Evolutionary conservation across 2,329 filamentous ascomycete species (phyloP).

Genomic region (Helotiales sp.): DNA sequence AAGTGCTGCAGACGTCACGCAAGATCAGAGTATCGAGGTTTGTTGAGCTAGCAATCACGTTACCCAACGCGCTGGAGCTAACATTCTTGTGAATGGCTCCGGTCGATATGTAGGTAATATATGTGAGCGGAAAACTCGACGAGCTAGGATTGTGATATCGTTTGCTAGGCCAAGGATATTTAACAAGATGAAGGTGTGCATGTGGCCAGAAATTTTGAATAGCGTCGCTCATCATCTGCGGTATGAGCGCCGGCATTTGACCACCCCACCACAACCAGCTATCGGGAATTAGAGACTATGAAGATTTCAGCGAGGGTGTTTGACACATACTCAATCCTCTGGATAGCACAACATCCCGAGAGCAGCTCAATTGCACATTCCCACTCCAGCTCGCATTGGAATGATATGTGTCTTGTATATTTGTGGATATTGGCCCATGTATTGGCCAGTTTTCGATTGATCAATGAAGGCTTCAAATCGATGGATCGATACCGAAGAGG

Average conservation of each 20-base stretch:
- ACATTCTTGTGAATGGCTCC: background rate
- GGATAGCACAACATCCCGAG: background rate
- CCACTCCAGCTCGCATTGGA: background rate
- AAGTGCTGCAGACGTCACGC: background rate
- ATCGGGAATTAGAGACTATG: background rate
- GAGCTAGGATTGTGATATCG: background rate
- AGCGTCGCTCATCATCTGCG: background rate
- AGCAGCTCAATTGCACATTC: background rate
- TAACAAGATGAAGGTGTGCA: background rate
- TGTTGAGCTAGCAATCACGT: background rate
- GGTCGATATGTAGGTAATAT: background rate
- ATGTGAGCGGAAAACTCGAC: background rate
- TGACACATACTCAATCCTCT: background rate
- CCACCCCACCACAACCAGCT: background rate
- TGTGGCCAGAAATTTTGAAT: background rate
- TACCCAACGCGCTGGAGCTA: background rate
- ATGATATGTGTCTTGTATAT: background rate
- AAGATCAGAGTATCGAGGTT: background rate
- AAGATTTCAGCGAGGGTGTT: background rate
- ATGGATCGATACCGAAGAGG: background rate
- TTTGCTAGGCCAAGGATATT: background rate
- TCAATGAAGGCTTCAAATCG: background rate
- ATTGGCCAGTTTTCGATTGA: background rate
- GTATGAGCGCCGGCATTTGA: background rate
- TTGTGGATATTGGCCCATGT: background rate